Evolutionary conservation across 768 basidiomycete species (phyloP), one percentile per base, ranked within the genome.

Genomic region (Dioszegia hungarica): DNA sequence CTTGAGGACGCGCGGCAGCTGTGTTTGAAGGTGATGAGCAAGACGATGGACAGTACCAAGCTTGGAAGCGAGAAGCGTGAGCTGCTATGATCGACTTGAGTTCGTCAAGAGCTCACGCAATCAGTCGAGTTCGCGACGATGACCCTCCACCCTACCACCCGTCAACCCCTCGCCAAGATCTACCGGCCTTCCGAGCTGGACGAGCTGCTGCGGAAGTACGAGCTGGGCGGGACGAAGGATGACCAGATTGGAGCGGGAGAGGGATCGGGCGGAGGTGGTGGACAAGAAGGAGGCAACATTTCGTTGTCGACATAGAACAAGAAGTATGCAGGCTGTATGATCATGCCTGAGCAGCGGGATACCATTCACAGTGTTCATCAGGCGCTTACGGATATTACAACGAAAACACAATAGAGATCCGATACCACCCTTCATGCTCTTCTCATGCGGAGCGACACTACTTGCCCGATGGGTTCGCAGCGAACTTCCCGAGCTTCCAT

Each of bases 21-120:
- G 20, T 90, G 88, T 41, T 81, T 98, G 64, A 87, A 85, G 78
- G 88, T 90, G 51, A 93, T 99, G 91, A 93, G 91, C 81, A 98
- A 97, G 83, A 97, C 94, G 53, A 97, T 99, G 94, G 95, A 99
- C 72, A 92, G 90, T 61, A 97, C 94, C 28, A 97, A 90, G 41
- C 77, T 99, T 61, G 88, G 90, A 29, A 93, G 90, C 71, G 95
- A 99, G 79, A 98, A 97, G 77, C 79, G 95, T 95, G 67, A 72
- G 91, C 77, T 25, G 24, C 33, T 9, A 19, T 27, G 20, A 2
- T 38, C 19, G 8, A 37, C 14, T 20, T 53, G 28, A 10, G 1
- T 4, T 25, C 25, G 15, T 27, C 15, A 20, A 11, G 17, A 3
- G n/a, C n/a, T n/a, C n/a, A n/a, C 2, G 2, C 27, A 15, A 20